These are phyloP conservation scores for Conticribra guillardii DNA, from an alignment of 108 stramenopile genomes.

Conservation along the genomic window DNA sequence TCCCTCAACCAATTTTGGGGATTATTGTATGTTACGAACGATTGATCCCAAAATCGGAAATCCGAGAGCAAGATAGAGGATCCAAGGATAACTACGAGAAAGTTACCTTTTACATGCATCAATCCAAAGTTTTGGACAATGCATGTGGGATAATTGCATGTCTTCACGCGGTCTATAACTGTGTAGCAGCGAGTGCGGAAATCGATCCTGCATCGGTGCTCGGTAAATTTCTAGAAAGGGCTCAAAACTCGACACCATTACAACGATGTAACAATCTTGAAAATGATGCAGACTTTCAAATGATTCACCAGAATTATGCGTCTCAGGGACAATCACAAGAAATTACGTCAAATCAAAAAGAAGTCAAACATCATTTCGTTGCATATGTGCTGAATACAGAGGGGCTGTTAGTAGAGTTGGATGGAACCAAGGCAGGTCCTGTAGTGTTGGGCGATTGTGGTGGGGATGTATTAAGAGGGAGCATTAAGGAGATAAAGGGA, in stretches of 20 bases:
- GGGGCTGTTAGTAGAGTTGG: constrained; percentile 53
- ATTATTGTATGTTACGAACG: constrained; percentile 63
- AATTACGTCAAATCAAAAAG: constrained; percentile 46
- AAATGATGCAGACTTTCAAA: constrained; percentile 46
- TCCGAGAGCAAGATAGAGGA: constrained; percentile 41
- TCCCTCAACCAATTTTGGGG: constrained; percentile 59
- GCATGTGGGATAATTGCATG: constrained; percentile 72
- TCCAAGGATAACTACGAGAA: constrained; percentile 41
- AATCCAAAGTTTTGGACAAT: constrained; percentile 55
- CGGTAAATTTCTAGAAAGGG: constrained; percentile 30
- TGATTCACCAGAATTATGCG: constrained; percentile 47
- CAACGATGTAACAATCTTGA: constrained; percentile 50
- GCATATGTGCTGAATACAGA: constrained; percentile 53
- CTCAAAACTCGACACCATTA: constrained; percentile 27
- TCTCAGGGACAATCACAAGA: constrained; percentile 51
- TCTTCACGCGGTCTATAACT: constrained; percentile 63
- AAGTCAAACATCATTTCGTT: constrained; percentile 60
- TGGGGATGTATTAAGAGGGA: constrained; percentile 50
- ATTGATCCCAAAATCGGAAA: constrained; percentile 38
- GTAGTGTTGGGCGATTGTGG: constrained; percentile 46
- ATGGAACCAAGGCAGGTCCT: constrained; percentile 65
- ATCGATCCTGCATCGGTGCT: constrained; percentile 37
- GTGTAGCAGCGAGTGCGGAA: constrained; percentile 12
- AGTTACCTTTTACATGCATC: constrained; percentile 61
- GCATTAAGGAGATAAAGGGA: constrained; percentile 51